Evolutionary conservation across 1,284 basidiomycete genomes (phyloP).

Genomic region (Phenoliferia sp.): DNA sequence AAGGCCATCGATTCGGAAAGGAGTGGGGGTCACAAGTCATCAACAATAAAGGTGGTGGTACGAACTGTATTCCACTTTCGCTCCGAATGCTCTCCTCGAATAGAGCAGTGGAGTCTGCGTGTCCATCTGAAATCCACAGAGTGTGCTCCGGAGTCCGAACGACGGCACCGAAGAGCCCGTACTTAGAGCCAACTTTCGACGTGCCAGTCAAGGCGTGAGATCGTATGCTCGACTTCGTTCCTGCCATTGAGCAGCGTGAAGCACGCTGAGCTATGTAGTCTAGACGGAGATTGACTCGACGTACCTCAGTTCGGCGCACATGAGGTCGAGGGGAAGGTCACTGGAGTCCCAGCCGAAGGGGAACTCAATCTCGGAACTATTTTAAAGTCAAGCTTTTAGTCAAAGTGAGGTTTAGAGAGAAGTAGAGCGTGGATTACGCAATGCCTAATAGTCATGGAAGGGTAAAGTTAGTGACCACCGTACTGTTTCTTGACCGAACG

Average conservation of each 20-base stretch:
- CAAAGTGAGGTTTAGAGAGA: neutral
- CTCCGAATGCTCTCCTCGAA: no score
- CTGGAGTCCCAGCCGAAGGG: slow-evolving; percentile 35
- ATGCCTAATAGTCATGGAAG: neutral
- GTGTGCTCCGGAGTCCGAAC: no score
- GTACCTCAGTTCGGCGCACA: slow-evolving; percentile 36
- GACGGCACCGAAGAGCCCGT: neutral
- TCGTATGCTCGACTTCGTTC: slow-evolving; percentile 25
- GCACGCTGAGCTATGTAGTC: neutral
- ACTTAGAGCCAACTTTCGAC: slow-evolving; percentile 6
- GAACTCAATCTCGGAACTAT: slow-evolving; percentile 32
- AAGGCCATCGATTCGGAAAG: no score
- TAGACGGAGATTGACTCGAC: slow-evolving; percentile 17
- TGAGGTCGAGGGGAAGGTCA: slow-evolving; percentile 36
- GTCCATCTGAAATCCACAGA: no score
- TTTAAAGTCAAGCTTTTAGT: no score
- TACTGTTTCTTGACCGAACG: no score
- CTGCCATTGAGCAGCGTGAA: neutral
- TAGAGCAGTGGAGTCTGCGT: no score
- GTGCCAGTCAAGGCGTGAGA: slow-evolving; percentile 6
- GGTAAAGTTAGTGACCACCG: neutral
- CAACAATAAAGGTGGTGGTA: no score
- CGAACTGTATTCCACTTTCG: no score
- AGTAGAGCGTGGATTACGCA: neutral
- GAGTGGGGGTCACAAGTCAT: no score